Base-by-base conservation (phyloP, 2,329 filamentous ascomycete species). In the Pseudogymnoascus destructans region DNA sequence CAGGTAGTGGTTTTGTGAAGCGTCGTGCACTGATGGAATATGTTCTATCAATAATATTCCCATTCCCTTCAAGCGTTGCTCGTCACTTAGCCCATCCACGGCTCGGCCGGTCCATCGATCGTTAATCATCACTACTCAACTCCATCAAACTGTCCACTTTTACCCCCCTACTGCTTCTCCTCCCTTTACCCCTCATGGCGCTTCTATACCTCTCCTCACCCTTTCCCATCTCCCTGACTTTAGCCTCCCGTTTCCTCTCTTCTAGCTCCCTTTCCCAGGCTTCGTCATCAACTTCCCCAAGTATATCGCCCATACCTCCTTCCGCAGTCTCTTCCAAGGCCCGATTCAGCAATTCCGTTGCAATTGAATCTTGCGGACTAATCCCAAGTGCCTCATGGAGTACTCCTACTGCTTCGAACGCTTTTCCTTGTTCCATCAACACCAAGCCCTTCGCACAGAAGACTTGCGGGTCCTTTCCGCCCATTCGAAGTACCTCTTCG, bases 381-480 rank as follows among this genome's bases (percentile, higher is more conserved):
- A 92, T 82, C 0, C 87, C 86, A 13, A 93, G 76, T 1, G 88
- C 88, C 70, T 96, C 88, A 65, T 97, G 93, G 23, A 97, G 75
- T 2, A 89, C 83, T 8, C 85, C 78, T 3, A 93, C 84, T 0
- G 92, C 92, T 49, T 95, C 86, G 65, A 86, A 86, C 0, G 82
- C 80, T 56, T 81, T 78, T 13, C 81, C 82, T 64, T 89, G 77
- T 66, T 95, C 89, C 64, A 97, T 79, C 58, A 92, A 77, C 10
- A 95, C 86, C 13, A 97, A 75, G 0, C 89, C 92, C 66, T 95
- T 92, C 9, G 89, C 85, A 55, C 82, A 81, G 68, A 95, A 93
- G 2, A 93, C 80, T 27, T 82, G 79, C 0, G 87, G 79, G 62
- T 93, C 87, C 63, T 91, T 90, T 42, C 86, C 86, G 6, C 89